A percentile compares a stretch with the other conserved stretches of the same genome.
phyloP scores from a whole-genome alignment of 2,329 filamentous ascomycete genomes.

The Biscogniauxia marginata region DNA sequence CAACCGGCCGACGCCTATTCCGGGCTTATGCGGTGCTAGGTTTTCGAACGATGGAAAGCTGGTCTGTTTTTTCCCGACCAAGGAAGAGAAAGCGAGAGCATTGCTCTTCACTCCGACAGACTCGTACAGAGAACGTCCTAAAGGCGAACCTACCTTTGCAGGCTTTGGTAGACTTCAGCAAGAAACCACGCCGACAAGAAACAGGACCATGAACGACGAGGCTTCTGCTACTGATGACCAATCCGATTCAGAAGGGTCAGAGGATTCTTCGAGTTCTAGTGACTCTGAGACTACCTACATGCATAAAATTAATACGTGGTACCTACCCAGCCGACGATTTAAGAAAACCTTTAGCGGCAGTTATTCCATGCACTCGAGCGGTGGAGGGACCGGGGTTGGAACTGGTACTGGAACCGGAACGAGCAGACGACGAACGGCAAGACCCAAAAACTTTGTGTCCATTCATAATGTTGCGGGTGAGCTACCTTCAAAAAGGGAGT shows the following conservation, averaged over 20 bases:
- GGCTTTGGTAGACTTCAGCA: conserved; percentile 56
- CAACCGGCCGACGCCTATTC: conserved; percentile 53
- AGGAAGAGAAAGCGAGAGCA: conserved; percentile 58
- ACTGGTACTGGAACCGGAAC: conserved; percentile 56
- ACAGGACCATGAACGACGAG: conserved; percentile 48
- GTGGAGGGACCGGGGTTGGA: conserved; percentile 56
- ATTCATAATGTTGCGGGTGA: conserved; percentile 69
- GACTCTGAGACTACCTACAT: conserved; percentile 64
- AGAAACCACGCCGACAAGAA: conserved; percentile 47
- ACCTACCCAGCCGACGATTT: conserved; percentile 51
- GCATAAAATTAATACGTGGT: conserved; percentile 58
- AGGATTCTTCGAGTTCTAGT: conserved; percentile 51
- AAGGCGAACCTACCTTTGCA: conserved; percentile 55
- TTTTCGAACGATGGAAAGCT: conserved; percentile 63
- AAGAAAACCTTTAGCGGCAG: conserved; percentile 57
- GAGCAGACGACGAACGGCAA: conserved; percentile 46
- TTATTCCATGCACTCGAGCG: conserved; percentile 58
- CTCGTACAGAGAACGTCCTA: conserved; percentile 46
- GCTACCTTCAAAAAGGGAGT: conserved; percentile 73
- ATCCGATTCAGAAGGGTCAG: conserved; percentile 50
- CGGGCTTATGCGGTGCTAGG: conserved; percentile 57
- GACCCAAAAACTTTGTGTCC: conserved; percentile 67
- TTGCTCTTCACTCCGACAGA: conserved; percentile 48
- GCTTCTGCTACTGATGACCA: conserved; percentile 51
- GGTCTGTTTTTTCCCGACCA: conserved; percentile 68